Evolutionary conservation across 495 filamentous ascomycete species (phyloP), one percentile per base, ranked within the genome.

Genomic region (Hypoxylon rickii): DNA sequence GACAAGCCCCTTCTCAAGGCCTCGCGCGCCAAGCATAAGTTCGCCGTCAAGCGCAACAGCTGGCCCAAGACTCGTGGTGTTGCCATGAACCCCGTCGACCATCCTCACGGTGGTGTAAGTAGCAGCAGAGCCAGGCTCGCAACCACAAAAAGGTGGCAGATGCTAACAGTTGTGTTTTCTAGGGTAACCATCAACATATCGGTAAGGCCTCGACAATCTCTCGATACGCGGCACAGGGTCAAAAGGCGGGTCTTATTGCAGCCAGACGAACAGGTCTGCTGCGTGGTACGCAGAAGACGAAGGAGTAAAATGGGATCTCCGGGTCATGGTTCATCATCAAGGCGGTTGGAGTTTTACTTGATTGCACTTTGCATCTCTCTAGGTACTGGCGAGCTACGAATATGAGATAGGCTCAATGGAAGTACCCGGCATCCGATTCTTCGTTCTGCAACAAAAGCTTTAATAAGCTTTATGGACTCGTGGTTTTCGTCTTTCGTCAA

Each of bases 61-160:
- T 97, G 95, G 94, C 94, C 95, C 76, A 97, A 95, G 89, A 99
- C 94, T 85, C 92, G 94, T 91, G 94, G 94, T 95, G 94, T 99
- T 84, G 94, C 94, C 76, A 99, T 99, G 94, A 99, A 99, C 81
- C 94, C 94, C 63, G 94, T 98, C 67, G 94, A 98, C 82, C 94
- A 97, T 88, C 94, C 94, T 81, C 94, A 98, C 89, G 94, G 94
- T 89, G 79, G 79, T 79, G 76, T 79, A 76, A 73, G 72, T 74
- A 54, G 24, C 37, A 39, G 18, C 42, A 31, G 33, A 34, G 12
- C 40, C 6, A 13, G 10, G 4, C 4, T 10, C 4, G 24, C 10
- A 29, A 10, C 24, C 7, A 36, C 3, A 36, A 13, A n/a, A 13
- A 36, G n/a, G 13, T 36, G 3, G n/a, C n/a, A 12, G 17, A 44